Evolutionary conservation across 306 rosid species (phyloP).

Genomic region (Senna siamea): DNA sequence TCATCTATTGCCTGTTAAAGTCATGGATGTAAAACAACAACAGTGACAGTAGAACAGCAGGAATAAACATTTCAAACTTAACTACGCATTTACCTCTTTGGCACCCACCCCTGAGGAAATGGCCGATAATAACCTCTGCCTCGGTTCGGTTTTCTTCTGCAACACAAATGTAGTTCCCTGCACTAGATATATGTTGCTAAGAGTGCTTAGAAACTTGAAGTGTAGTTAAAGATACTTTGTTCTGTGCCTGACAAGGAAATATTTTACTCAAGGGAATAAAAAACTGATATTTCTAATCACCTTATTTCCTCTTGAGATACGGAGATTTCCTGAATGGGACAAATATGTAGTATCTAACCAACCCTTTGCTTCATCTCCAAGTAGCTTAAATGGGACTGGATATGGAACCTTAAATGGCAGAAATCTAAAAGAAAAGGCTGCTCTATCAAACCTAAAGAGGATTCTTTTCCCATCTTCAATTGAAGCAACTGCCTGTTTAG

Average conservation of each 20-base stretch:
- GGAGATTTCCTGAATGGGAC: constrained; percentile 85
- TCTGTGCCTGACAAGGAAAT: constrained; percentile 17
- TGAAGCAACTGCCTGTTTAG: constrained; percentile 79
- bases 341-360: constrained; percentile 96
- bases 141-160: constrained; percentile 82
- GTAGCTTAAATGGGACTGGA: constrained; percentile 94
- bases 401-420: constrained; percentile 98
- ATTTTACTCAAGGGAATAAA: constrained; percentile 31
- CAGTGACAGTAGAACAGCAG: neutral
- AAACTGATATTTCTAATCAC: constrained; percentile 51
- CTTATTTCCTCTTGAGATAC: constrained; percentile 97
- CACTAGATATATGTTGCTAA: constrained; percentile 70
- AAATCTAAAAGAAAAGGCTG: constrained; percentile 83
- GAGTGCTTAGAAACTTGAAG: constrained; percentile 49
- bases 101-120: constrained; percentile 65
- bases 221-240: constrained; percentile 21
- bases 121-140: constrained; percentile 76
- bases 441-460: constrained; percentile 88
- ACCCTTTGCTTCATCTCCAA: constrained; percentile 97
- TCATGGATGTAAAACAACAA: constrained; percentile 9
- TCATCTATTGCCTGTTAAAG: constrained; percentile 75
- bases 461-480: constrained; percentile 83
- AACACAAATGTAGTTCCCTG: constrained; percentile 98
- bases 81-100: constrained; percentile 53
- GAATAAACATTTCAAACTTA: constrained; percentile 5